Evolutionary conservation across 495 filamentous ascomycete species (phyloP), one percentile per base, ranked within the genome.

Genomic region (Rostrohypoxylon terebratum): DNA sequence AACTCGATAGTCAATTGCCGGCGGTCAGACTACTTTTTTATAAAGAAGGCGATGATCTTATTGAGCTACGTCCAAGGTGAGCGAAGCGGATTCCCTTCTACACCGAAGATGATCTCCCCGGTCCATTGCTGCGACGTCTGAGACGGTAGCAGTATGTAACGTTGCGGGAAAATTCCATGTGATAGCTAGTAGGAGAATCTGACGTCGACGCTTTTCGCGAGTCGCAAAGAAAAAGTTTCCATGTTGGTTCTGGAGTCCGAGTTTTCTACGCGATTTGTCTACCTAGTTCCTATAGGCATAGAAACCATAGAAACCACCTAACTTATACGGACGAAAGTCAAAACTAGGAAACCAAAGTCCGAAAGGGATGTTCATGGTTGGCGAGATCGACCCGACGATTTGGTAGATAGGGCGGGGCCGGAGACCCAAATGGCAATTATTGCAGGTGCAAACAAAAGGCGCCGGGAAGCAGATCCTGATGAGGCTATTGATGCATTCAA

Each of bases 361-460:
- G 71, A 63, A 73, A 73, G 71, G 66, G 71, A 69, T 73, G 51
- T 16, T 63, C 38, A 13, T 48, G 44, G 61, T 73, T 73, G 62
- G 60, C 25, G 60, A 66, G 60, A 69, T 62, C 62, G 71, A 73
- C 71, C 71, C 71, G 66, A 66, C 50, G 62, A 21, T 16, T 69
- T 21, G 71, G 71, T 66, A 69, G 50, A 59, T 44, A 65, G 23
- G 54, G 66, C 70, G 65, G 70, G 57, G 62, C 57, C 28, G 38
- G 40, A 44, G 51, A 34, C 38, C 44, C 25, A 31, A 53, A 11
- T 66, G 57, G 58, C 16, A 45, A 28, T 73, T 53, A 62, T 69
- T 69, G 44, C 54, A 45, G 42, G 42, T 45, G 42, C 48, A 66
- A 58, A 58, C 53, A 59, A 69, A 61, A 45, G 65, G 31, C 66